Evolutionary conservation across 495 filamentous ascomycete species (phyloP).

Genomic region (Tirmania nivea): DNA sequence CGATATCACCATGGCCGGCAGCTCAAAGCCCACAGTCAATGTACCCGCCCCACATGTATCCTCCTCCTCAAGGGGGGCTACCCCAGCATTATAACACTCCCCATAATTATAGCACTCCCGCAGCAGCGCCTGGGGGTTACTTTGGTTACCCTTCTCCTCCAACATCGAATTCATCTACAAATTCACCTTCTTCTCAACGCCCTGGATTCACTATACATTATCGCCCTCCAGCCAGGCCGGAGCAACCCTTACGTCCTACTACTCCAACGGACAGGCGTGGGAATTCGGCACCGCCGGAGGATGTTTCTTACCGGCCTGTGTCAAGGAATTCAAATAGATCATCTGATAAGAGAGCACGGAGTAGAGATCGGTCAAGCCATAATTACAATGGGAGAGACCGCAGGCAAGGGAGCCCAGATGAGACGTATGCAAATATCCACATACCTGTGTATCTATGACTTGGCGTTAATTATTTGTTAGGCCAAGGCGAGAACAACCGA

Average conservation of each 20-base stretch:
- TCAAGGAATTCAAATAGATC: too few species aligned
- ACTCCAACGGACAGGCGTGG: background rate
- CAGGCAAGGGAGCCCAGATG: too few species aligned
- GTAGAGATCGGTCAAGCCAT: too few species aligned
- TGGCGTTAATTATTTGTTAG: background rate
- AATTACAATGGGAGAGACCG: too few species aligned
- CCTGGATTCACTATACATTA: background rate
- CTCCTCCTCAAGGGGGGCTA: background rate
- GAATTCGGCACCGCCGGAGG: too few species aligned
- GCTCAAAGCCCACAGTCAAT: background rate
- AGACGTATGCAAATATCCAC: too few species aligned
- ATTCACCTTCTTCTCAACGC: background rate
- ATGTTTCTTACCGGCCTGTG: too few species aligned
- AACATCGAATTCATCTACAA: background rate
- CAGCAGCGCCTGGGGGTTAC: background rate
- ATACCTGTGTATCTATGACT: too few species aligned
- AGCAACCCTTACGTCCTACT: background rate
- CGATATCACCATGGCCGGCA: background rate
- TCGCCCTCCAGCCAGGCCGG: background rate
- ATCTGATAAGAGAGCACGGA: too few species aligned
- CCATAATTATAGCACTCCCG: background rate
- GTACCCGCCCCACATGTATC: background rate
- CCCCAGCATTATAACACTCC: background rate
- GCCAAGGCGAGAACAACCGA: background rate
- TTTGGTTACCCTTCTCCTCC: background rate